Evolutionary conservation across 2,329 filamentous ascomycete genomes (phyloP).

Genomic region (Trichophyton simii): DNA sequence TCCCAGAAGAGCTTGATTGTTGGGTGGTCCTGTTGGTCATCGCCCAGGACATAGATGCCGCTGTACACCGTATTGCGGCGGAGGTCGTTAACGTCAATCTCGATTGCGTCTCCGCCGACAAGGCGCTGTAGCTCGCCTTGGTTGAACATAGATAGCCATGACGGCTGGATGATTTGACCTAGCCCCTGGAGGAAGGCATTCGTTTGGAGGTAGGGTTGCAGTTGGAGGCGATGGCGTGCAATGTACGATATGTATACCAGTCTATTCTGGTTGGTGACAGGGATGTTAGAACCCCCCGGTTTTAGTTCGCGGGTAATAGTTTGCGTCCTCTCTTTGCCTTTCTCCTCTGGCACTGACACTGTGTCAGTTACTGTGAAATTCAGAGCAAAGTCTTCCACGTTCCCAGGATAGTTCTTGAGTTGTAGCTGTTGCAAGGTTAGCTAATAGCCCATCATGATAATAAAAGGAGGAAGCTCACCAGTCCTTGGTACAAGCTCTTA

Average conservation of each 20-base stretch:
- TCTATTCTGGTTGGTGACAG: slow-evolving; percentile 84
- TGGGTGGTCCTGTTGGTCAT: slow-evolving; percentile 74
- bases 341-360: slow-evolving; percentile 38
- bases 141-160: slow-evolving; percentile 98
- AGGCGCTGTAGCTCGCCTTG: slow-evolving; percentile 87
- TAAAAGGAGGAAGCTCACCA: slow-evolving; percentile 36
- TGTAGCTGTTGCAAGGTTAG: slow-evolving; percentile 30
- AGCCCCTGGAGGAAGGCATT: slow-evolving; percentile 78
- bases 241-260: slow-evolving; percentile 91
- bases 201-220: slow-evolving; percentile 70
- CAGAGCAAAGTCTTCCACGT: slow-evolving; percentile 67
- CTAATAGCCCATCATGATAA: not conserved
- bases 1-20: slow-evolving; percentile 84
- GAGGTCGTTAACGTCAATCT: slow-evolving; percentile 79
- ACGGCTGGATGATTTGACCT: slow-evolving; percentile 73
- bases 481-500: slow-evolving; percentile 75
- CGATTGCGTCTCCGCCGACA: slow-evolving; percentile 72
- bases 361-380: slow-evolving; percentile 82
- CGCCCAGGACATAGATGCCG: slow-evolving; percentile 78
- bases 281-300: slow-evolving; percentile 58
- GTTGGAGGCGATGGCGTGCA: slow-evolving; percentile 70
- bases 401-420: slow-evolving; percentile 73
- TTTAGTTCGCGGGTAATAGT: slow-evolving; percentile 57
- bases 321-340: slow-evolving; percentile 24
- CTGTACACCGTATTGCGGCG: slow-evolving; percentile 74